A percentile compares a stretch with the other conserved stretches of the same genome.
Conservation (phyloP, 495 filamentous ascomycete genomes). For the Aspergillus egyptiacus region DNA sequence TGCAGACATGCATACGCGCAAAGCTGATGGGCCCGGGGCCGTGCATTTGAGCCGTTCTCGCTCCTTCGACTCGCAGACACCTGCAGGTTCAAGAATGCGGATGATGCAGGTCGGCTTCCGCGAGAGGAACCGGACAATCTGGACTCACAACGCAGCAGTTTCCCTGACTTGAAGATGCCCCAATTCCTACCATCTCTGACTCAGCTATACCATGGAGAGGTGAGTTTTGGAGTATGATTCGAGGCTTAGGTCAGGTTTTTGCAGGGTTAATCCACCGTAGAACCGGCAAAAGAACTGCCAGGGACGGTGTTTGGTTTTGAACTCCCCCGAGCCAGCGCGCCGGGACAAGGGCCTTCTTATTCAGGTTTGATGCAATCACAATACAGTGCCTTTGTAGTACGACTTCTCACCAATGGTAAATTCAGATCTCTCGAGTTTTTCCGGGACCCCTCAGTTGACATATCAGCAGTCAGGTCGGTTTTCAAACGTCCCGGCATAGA, state of each 20-base stretch:
- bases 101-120: conserved; percentile 4
- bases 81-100: conserved; percentile 15
- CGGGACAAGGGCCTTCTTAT: not conserved
- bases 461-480: not conserved
- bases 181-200: too few species aligned
- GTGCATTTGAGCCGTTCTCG: conserved; percentile 6
- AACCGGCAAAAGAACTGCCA: too few species aligned
- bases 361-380: not conserved
- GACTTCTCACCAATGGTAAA: not conserved
- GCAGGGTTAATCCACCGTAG: not conserved
- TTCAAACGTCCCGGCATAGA: conserved; percentile 1
- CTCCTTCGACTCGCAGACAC: conserved; percentile 1
- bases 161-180: not conserved
- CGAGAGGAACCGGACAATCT: not conserved
- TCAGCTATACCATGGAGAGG: too few species aligned
- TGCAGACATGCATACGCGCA: not conserved
- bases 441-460: not conserved
- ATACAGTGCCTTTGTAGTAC: not conserved
- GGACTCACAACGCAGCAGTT: too few species aligned
- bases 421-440: not conserved
- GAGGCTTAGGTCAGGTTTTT: not conserved
- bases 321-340: not conserved
- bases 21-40: not conserved
- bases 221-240: too few species aligned
- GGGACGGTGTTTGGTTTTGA: too few species aligned